These are phyloP conservation scores for Talaromyces nanjingensis DNA, from an alignment of 495 filamentous ascomycete species.

Conservation along the genomic window DNA sequence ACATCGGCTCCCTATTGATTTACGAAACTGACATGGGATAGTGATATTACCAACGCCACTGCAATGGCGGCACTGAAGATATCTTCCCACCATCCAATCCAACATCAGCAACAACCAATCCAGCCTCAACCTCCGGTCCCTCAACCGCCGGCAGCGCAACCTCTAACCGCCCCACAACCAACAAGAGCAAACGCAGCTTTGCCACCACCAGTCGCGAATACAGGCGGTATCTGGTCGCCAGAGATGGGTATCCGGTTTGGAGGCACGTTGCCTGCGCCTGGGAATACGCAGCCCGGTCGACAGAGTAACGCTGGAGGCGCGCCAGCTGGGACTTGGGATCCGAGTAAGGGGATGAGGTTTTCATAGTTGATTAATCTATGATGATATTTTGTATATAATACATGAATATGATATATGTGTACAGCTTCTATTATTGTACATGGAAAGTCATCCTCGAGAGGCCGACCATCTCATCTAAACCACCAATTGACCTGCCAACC, in stretches of 20 bases:
- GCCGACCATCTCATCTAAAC: constrained; percentile 53
- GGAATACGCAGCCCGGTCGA: constrained; percentile 11
- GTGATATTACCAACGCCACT: constrained; percentile 51
- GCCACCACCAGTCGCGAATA: constrained; percentile 45
- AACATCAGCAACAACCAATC: constrained; percentile 23
- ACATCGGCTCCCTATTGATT: background rate
- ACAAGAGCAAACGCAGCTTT: constrained; percentile 41
- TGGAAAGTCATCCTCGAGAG: background rate
- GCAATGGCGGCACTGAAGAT: constrained; percentile 57
- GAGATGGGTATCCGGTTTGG: constrained; percentile 75
- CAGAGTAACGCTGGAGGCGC: constrained; percentile 9
- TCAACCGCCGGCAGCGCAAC: constrained; percentile 16
- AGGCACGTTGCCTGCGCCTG: constrained; percentile 15
- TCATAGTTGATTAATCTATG: constrained; percentile 25
- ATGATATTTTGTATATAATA: constrained; percentile 4
- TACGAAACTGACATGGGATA: constrained; percentile 19
- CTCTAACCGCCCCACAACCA: constrained; percentile 49
- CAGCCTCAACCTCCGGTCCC: constrained; percentile 26
- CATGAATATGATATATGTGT: background rate
- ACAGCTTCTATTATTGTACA: background rate
- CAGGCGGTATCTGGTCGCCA: constrained; percentile 68
- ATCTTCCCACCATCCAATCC: constrained; percentile 30
- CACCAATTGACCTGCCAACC: constrained; percentile 75
- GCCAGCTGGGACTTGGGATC: constrained; percentile 46
- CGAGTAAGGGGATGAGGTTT: constrained; percentile 56